Evolutionary conservation across 2,329 filamentous ascomycete species (phyloP), one percentile per base, ranked within the genome.

Genomic region (Cladosporium sp.): DNA sequence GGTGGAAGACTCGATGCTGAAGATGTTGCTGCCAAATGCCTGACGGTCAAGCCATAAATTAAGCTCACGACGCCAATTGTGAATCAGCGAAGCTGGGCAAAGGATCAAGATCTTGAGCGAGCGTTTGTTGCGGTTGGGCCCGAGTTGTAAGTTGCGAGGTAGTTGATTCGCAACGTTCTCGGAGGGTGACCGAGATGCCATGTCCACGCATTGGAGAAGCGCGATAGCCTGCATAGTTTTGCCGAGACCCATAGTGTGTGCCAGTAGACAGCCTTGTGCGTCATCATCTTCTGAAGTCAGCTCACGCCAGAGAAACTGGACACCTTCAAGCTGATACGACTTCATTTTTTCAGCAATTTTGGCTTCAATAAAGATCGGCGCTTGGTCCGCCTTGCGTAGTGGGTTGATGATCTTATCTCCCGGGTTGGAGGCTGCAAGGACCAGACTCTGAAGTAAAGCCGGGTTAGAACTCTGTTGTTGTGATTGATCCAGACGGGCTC

Each of bases 211-310:
- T 15, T 89, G 81, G 5, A 97, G 80, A n/a, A 96, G 76, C 0
- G 90, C 89, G 59, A 96, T 90, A 5, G 79, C 80, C 74, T 96
- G 91, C 86, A 96, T 91, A 0, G 91, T 95, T 75, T 96, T 97
- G 15, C 91, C 91, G 2, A 96, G 75, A 1, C 92, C 92, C 91
- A 96, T 96, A 0, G 89, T 90, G 70, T 96, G 91, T 5, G 91
- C 89, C 19, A 96, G 78, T 12, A 96, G 79, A 68, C 90, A 95
- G 2, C 91, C 91, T 71, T 91, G 86, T 17, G 79, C 75, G 1
- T 76, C 70, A 56, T 85, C 81, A 7, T 63, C 62, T 4, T 65
- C 66, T 32, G 81, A 79, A 5, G 93, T 83, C 44, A 96, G 77
- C 62, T 93, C 88, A 63, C 91, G 86, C 91, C 92, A 97, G 78